phyloP scores from a whole-genome alignment of 495 filamentous ascomycete genomes.

The Penicillium coffeae region DNA sequence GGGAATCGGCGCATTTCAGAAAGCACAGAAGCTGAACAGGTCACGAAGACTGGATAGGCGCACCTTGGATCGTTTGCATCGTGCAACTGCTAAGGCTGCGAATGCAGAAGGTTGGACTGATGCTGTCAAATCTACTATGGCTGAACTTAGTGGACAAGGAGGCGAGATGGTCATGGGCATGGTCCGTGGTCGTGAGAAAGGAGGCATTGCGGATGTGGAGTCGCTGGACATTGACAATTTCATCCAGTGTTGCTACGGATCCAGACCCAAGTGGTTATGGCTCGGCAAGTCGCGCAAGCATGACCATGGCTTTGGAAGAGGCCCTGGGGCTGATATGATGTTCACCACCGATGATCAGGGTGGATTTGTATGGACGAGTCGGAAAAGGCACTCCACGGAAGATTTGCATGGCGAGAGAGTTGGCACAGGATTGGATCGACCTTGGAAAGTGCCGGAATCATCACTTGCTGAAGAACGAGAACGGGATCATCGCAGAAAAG shows the following conservation, averaged over 20 bases:
- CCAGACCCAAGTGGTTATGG: conserved; percentile 90
- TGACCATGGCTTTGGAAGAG: conserved; percentile 48
- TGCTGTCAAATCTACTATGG: conserved; percentile 91
- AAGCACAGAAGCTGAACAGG: conserved; percentile 72
- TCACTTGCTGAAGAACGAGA: conserved; percentile 56
- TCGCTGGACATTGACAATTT: conserved; percentile 86
- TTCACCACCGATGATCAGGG: conserved; percentile 68
- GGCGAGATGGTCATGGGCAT: conserved; percentile 91
- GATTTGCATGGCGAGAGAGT: conserved; percentile 33
- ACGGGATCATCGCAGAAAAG: conserved; percentile 65
- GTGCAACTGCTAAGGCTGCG: conserved; percentile 81
- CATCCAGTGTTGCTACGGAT: conserved; percentile 68
- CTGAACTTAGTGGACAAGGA: conserved; percentile 91
- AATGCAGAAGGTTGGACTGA: conserved; percentile 77
- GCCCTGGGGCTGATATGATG: conserved; percentile 52
- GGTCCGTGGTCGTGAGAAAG: conserved; percentile 85
- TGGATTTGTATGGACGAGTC: conserved; percentile 59
- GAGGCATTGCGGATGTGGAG: conserved; percentile 85
- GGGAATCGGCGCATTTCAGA: conserved; percentile 85
- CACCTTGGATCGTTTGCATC: conserved; percentile 77
- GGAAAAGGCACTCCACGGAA: conserved; percentile 45
- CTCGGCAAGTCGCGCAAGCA: conserved; percentile 73
- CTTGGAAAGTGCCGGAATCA: conserved; percentile 28
- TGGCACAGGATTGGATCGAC: conserved; percentile 23
- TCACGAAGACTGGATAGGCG: conserved; percentile 76